phyloP scores from a whole-genome alignment of 441 rosid species.

The Pelargonium fulgidum region DNA sequence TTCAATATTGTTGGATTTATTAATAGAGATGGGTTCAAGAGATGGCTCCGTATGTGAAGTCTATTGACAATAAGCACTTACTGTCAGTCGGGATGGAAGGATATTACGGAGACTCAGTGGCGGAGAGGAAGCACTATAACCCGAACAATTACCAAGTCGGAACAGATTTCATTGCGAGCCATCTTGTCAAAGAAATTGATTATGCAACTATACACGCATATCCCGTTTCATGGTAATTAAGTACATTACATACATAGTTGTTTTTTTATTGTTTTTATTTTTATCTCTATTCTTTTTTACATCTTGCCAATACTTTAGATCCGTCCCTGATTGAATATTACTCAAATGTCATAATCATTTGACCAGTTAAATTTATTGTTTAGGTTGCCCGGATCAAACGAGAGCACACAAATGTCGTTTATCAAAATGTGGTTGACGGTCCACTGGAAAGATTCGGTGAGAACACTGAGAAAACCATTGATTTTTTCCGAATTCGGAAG shows the following conservation, averaged over 20 bases:
- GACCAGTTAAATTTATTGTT: background rate
- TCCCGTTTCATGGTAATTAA: constrained; percentile 31
- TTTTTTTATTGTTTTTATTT: background rate
- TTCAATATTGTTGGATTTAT: background rate
- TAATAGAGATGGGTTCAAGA: constrained; percentile 34
- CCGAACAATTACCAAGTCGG: constrained; percentile 34
- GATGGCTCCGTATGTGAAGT: constrained; percentile 35
- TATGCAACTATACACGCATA: constrained; percentile 39
- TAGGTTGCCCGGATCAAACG: constrained; percentile 28
- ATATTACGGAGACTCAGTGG: constrained; percentile 35
- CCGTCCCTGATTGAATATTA: too few relatives aligned
- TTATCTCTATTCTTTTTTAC: too few relatives aligned
- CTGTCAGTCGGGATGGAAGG: constrained; percentile 37
- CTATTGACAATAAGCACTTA: constrained; percentile 33
- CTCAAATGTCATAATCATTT: too few relatives aligned
- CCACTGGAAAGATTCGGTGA: constrained; percentile 31
- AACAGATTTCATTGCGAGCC: constrained; percentile 31
- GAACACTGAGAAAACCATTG: constrained; percentile 32
- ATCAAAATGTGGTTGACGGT: constrained; percentile 31
- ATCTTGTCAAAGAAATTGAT: constrained; percentile 31
- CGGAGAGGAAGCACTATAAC: constrained; percentile 30
- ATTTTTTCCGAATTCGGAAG: constrained; percentile 35
- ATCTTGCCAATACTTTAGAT: too few relatives aligned
- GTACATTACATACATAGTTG: too few relatives aligned
- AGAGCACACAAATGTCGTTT: constrained; percentile 26